A percentile compares a stretch with the other conserved stretches of the same genome.
Conservation (phyloP, 257 asterid species). For the Euphrasia confusa region DNA sequence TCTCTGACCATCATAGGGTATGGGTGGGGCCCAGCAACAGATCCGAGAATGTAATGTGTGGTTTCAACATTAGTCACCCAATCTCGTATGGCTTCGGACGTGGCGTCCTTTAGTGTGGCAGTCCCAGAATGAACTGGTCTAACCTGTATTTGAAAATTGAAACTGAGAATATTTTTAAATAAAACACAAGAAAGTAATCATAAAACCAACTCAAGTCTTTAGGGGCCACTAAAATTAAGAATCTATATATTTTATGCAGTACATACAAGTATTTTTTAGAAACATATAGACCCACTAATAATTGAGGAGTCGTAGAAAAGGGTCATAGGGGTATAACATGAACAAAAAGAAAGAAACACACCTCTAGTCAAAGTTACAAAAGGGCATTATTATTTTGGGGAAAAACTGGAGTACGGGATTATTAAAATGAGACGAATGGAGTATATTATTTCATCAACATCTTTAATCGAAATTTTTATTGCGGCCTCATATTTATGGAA, state of each 20-base stretch:
- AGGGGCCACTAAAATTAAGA: neutral
- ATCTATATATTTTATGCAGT: no score
- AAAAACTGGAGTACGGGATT: no score
- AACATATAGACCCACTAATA: no score
- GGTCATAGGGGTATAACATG: no score
- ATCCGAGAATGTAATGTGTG: constrained; percentile 89
- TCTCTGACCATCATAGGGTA: constrained; percentile 98
- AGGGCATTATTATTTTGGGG: no score
- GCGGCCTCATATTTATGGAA: neutral
- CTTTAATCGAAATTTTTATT: no score
- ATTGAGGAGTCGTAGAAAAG: no score
- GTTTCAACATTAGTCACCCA: constrained; percentile 95
- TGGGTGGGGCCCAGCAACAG: constrained; percentile 96
- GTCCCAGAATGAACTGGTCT: constrained; percentile 91
- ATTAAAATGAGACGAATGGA: no score
- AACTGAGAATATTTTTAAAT: constrained; percentile 2
- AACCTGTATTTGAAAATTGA: constrained; percentile 38
- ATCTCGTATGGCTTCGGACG: constrained; percentile 94
- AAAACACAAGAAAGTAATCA: constrained; percentile 4
- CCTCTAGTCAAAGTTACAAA: no score
- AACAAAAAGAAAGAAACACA: no score
- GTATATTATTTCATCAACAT: no score
- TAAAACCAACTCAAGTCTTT: neutral
- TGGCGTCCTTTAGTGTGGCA: constrained; percentile 94
- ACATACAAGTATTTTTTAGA: no score